phyloP scores from a whole-genome alignment of 129 eudicot genomes.

The Flaveria bidentis region DNA sequence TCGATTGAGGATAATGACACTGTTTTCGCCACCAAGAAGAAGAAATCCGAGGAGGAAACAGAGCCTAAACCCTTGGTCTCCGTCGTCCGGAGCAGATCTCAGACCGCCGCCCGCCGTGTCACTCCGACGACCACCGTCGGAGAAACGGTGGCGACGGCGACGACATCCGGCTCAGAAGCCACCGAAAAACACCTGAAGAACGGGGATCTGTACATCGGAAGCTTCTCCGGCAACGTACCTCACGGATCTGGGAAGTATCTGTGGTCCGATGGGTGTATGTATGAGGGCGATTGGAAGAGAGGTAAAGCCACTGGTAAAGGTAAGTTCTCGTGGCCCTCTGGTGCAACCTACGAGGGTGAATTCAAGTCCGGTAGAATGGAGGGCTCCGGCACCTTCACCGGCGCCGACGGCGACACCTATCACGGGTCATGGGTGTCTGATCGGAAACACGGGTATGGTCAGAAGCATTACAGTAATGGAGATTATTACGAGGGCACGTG shows the following conservation, averaged over 20 bases:
- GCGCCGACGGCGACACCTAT: slow-evolving; percentile 83
- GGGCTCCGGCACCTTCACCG: slow-evolving; percentile 83
- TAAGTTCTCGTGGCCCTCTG: slow-evolving; percentile 97
- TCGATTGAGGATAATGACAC: slow-evolving; percentile 27
- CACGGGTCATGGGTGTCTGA: slow-evolving; percentile 72
- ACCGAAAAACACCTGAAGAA: slow-evolving; percentile 64
- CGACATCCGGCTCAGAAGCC: slow-evolving; percentile 23
- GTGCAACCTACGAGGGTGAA: slow-evolving; percentile 92
- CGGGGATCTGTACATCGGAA: slow-evolving; percentile 90
- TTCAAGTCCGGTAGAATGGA: slow-evolving; percentile 95
- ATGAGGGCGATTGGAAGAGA: slow-evolving; percentile 88
- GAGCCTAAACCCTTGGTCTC: slow-evolving; percentile 36
- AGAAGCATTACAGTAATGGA: slow-evolving; percentile 72
- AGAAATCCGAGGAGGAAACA: slow-evolving; percentile 42
- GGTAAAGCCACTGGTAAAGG: slow-evolving; percentile 93
- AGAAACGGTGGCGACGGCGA: background rate
- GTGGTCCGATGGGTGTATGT: slow-evolving; percentile 97
- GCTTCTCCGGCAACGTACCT: slow-evolving; percentile 68
- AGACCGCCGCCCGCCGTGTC: slow-evolving; percentile 61
- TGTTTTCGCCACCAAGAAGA: slow-evolving; percentile 27
- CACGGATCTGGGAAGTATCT: slow-evolving; percentile 92
- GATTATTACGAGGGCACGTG: slow-evolving; percentile 80
- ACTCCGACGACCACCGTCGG: slow-evolving; percentile 48
- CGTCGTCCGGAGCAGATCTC: slow-evolving; percentile 60
- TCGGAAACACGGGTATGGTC: slow-evolving; percentile 81